Conservation (phyloP, 768 basidiomycete genomes). For the Rhizopogon vinicolor region DNA sequence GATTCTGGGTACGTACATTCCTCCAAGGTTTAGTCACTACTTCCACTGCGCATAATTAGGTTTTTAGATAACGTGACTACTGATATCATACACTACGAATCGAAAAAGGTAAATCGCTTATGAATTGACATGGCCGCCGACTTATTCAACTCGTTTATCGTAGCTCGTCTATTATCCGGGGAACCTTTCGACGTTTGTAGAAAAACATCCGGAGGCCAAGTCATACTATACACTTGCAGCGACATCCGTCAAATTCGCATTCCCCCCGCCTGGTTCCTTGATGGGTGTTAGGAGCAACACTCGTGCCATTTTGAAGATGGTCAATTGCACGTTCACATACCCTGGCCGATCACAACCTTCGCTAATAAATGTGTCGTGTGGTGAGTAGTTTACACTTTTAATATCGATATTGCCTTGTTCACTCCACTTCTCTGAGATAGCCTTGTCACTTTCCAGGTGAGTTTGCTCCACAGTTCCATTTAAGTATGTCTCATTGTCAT, state of each 20-base stretch:
- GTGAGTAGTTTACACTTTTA: background rate
- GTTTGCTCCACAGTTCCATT: slow-evolving; percentile 21
- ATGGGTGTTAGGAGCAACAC: slow-evolving; percentile 98
- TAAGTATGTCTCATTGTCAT: slow-evolving; percentile 18
- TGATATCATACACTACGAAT: slow-evolving; percentile 96
- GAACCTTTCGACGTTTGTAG: slow-evolving; percentile 88
- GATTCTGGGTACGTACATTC: slow-evolving; percentile 75
- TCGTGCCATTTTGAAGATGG: slow-evolving; percentile 90
- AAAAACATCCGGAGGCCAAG: slow-evolving; percentile 86
- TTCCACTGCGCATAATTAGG: slow-evolving; percentile 30
- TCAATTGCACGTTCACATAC: slow-evolving; percentile 91
- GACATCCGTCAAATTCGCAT: slow-evolving; percentile 90
- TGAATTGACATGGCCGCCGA: slow-evolving; percentile 11
- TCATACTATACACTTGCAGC: slow-evolving; percentile 96
- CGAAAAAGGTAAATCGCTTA: slow-evolving; percentile 63
- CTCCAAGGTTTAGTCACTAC: slow-evolving; percentile 4
- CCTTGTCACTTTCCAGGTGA: slow-evolving; percentile 87
- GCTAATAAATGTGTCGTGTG: slow-evolving; percentile 85
- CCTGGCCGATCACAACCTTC: slow-evolving; percentile 79
- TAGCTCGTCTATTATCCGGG: slow-evolving; percentile 92
- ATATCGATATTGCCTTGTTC: background rate
- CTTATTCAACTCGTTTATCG: slow-evolving; percentile 9
- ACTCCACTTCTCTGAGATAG: background rate
- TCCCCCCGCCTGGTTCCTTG: slow-evolving; percentile 92
- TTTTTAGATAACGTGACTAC: slow-evolving; percentile 95